phyloP scores from a whole-genome alignment of 2,329 filamentous ascomycete species.

The Trichoderma pleuroti region DNA sequence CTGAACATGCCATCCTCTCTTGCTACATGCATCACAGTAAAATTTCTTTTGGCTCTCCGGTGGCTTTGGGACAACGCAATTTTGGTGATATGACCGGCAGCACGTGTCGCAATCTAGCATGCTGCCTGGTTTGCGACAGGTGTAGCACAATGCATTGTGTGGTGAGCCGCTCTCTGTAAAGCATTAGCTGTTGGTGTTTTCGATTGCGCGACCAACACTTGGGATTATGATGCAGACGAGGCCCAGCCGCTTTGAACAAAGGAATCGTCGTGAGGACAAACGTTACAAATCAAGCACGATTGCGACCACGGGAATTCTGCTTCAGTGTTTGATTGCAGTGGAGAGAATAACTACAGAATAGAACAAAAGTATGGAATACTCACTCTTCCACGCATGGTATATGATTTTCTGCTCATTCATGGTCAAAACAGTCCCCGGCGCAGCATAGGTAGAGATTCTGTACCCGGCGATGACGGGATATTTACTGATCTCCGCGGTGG shows the following conservation, averaged over 20 bases:
- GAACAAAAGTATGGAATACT: neutral
- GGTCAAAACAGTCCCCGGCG: neutral
- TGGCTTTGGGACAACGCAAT: neutral
- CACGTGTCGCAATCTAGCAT: neutral
- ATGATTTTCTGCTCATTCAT: slow-evolving; percentile 4
- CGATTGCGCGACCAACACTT: neutral
- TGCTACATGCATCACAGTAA: neutral
- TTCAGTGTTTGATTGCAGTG: neutral
- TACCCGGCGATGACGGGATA: slow-evolving; percentile 10
- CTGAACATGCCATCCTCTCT: neutral
- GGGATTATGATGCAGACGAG: neutral
- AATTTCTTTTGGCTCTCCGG: neutral
- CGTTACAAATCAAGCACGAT: neutral
- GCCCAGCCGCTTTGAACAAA: neutral
- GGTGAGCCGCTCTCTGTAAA: slow-evolving; percentile 2
- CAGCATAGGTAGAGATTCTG: slow-evolving; percentile 1
- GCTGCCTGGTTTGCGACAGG: slow-evolving; percentile 3
- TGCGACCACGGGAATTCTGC: neutral
- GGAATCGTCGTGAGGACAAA: neutral
- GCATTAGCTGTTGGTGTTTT: neutral
- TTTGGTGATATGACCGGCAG: neutral
- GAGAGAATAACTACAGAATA: neutral
- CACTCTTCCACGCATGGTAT: slow-evolving; percentile 2
- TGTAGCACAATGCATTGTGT: slow-evolving; percentile 2
- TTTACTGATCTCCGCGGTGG: neutral